Evolutionary conservation across 352 stramenopile genomes (phyloP).

Genomic region (Phytophthora meadii): DNA sequence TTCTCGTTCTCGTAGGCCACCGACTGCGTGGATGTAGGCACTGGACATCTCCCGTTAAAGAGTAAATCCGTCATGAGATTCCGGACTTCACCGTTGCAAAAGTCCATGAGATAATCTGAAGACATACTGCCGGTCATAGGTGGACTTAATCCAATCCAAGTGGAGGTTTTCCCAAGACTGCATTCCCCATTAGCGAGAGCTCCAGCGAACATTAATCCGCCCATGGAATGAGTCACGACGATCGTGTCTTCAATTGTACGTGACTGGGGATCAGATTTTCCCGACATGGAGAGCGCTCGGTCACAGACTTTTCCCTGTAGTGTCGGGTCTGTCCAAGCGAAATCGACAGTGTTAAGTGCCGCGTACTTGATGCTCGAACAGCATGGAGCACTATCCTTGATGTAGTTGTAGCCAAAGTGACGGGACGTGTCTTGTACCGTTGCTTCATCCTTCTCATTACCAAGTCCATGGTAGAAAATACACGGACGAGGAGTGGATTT

Average conservation of each 20-base stretch:
- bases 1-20: conserved; percentile 43
- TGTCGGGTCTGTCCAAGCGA: conserved; percentile 46
- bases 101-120: conserved; percentile 45
- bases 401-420: conserved; percentile 27
- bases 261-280: neutral
- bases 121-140: conserved; percentile 52
- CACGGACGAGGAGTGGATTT: conserved; percentile 35
- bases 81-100: conserved; percentile 36
- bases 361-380: conserved; percentile 48
- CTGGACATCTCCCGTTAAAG: conserved; percentile 43
- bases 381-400: conserved; percentile 27
- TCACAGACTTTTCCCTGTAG: conserved; percentile 50
- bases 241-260: conserved; percentile 42
- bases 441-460: conserved; percentile 32
- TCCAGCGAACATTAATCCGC: conserved; percentile 37
- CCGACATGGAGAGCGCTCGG: conserved; percentile 26
- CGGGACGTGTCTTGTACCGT: conserved; percentile 22
- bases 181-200: conserved; percentile 26
- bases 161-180: conserved; percentile 21
- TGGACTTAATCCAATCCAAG: conserved; percentile 47
- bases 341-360: conserved; percentile 56
- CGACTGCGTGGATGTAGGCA: conserved; percentile 22
- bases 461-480: conserved; percentile 35
- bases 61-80: conserved; percentile 32
- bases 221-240: conserved; percentile 54